A percentile compares a stretch with the other conserved stretches of the same genome.
phyloP scores from a whole-genome alignment of 2,329 filamentous ascomycete genomes.

The Aureobasidium sp. region DNA sequence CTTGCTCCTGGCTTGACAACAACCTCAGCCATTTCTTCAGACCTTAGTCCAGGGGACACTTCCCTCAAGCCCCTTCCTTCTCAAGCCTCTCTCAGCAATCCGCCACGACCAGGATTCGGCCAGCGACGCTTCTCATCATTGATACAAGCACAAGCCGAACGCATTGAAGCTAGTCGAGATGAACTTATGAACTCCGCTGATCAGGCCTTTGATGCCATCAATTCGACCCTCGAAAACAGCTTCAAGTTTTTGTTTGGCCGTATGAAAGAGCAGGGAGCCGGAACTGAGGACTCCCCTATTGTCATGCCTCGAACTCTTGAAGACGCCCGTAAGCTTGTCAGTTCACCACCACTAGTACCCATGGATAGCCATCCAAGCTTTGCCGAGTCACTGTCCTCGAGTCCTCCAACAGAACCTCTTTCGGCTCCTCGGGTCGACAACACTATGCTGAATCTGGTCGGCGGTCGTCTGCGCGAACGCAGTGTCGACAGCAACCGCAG shows the following conservation, averaged over 20 bases:
- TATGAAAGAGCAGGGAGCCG: constrained; percentile 60
- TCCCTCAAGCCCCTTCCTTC: constrained; percentile 27
- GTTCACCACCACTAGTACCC: constrained; percentile 50
- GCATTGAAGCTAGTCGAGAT: constrained; percentile 70
- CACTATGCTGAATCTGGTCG: constrained; percentile 63
- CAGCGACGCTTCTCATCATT: constrained; percentile 77
- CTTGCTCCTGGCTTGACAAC: constrained; percentile 31
- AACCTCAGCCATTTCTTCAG: constrained; percentile 16
- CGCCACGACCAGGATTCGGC: constrained; percentile 45
- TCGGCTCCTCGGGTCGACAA: constrained; percentile 43
- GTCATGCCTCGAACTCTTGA: constrained; percentile 81
- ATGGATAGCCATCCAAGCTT: constrained; percentile 18
- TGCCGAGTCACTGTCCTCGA: not conserved
- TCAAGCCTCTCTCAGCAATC: constrained; percentile 18
- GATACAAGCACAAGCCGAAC: constrained; percentile 75
- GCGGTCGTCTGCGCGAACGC: constrained; percentile 63
- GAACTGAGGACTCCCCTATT: constrained; percentile 33
- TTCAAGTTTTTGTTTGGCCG: constrained; percentile 91
- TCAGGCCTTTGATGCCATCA: constrained; percentile 85
- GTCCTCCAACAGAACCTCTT: constrained; percentile 24
- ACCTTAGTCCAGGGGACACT: constrained; percentile 4
- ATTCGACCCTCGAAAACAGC: constrained; percentile 81
- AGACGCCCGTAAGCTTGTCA: constrained; percentile 83
- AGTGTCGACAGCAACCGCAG: constrained; percentile 69
- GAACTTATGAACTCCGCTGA: constrained; percentile 72